These are phyloP conservation scores for Cochlearia excelsa DNA, from an alignment of 345 rosid genomes.

Conservation along the genomic window DNA sequence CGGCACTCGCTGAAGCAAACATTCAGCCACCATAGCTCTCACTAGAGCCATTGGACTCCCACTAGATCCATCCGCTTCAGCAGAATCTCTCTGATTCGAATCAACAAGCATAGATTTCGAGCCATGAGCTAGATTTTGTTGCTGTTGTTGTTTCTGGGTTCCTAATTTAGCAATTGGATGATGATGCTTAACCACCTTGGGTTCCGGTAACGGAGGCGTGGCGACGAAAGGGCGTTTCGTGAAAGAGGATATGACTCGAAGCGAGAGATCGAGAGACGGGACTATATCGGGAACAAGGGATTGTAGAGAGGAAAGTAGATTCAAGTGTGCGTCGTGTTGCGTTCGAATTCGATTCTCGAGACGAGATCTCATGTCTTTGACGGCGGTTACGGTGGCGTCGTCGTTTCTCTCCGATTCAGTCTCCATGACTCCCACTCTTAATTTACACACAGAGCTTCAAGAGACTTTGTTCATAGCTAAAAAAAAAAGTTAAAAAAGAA, in stretches of 20 bases:
- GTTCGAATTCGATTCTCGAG: conserved; percentile 69
- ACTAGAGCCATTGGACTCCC: conserved; percentile 63
- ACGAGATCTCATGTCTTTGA: conserved; percentile 59
- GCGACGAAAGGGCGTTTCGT: conserved; percentile 60
- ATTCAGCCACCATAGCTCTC: conserved; percentile 85
- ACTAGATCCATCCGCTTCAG: conserved; percentile 39
- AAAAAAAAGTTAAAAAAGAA: not conserved
- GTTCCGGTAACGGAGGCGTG: conserved; percentile 63
- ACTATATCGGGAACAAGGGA: conserved; percentile 59
- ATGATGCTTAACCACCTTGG: conserved; percentile 38
- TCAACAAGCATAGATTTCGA: conserved; percentile 26
- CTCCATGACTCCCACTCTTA: conserved; percentile 36
- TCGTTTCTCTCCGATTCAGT: conserved; percentile 40
- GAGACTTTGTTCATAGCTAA: not conserved
- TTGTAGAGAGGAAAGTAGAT: conserved; percentile 69
- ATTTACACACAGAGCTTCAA: not conserved
- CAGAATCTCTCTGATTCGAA: conserved; percentile 28
- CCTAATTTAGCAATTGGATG: conserved; percentile 19
- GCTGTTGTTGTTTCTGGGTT: conserved; percentile 15
- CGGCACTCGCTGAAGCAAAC: conserved; percentile 77
- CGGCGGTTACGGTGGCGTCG: conserved; percentile 38
- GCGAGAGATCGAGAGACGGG: conserved; percentile 75
- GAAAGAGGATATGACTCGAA: conserved; percentile 67
- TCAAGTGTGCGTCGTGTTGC: conserved; percentile 56
- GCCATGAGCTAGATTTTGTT: conserved; percentile 18